Evolutionary conservation across 1,139 yeast species (phyloP), one percentile per base, ranked within the genome.

Genomic region (Saccharomycopsis hybrid): DNA sequence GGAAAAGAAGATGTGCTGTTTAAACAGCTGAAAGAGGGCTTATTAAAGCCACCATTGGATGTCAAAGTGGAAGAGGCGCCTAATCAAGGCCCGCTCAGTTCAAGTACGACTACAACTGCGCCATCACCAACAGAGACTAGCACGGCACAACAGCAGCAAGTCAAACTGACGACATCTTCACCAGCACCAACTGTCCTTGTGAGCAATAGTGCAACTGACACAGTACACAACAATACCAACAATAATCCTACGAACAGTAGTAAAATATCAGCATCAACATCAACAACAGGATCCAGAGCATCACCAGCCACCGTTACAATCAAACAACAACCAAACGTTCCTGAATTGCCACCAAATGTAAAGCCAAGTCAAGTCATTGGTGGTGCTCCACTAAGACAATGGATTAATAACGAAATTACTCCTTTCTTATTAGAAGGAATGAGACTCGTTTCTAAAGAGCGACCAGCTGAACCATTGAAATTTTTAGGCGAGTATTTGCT

Each of bases 321-420:
- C 11, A 31, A 11, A 31, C 35, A 31, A 31, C 11, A 11, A 11
- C 35, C 35, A 11, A 7, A 31, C 9, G 39, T 36, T 11, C 39
- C 39, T 36, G 39, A 36, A 36, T n/a, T 36, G 9, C 39, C 39
- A 7, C 24, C n/a, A 36, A 5, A 7, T 11, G 39, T 43, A 24
- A 28, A 43, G 27, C 33, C 46, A 70, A 50, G 53, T 40, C 84
- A 80, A 56, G 72, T 82, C 18, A 81, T 83, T 7, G 94, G 92
- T 13, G 97, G 96, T 0, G 85, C 95, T 0, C 80, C 87, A 1
- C 73, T 88, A 2, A 76, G 97, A 57, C 78, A 75, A 58, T 90
- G 89, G 73, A 71, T 90, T 54, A 87, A 89, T 62, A 71, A 78
- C 55, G 73, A 84, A 52, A 74, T 90, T 41, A 85, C 96, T 0